phyloP scores from a whole-genome alignment of 139 green algal species.

The Picochlorum sp. region DNA sequence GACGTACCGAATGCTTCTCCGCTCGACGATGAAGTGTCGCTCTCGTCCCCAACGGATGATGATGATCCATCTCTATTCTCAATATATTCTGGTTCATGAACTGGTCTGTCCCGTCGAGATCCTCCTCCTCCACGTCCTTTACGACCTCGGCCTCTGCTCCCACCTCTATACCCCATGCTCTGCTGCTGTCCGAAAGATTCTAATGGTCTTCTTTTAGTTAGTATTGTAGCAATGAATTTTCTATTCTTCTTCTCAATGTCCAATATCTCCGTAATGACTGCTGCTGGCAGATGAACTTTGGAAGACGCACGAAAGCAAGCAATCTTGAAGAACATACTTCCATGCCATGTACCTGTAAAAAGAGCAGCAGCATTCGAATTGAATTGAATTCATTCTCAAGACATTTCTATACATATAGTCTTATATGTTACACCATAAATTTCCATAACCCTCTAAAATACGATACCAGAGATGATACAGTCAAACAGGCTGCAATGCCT shows the following conservation, averaged over 20 bases:
- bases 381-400: too few relatives aligned
- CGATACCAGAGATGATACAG: slow-evolving; percentile 29
- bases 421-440: slow-evolving; percentile 19
- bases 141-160: background rate
- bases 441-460: slow-evolving; percentile 37
- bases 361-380: too few relatives aligned
- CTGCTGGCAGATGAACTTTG: too few relatives aligned
- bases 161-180: background rate
- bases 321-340: too few relatives aligned
- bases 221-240: too few relatives aligned
- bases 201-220: too few relatives aligned
- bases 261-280: background rate
- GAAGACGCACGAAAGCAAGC: too few relatives aligned
- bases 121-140: background rate
- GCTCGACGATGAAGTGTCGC: too few relatives aligned
- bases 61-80: background rate
- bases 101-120: background rate
- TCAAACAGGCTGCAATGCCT: slow-evolving; percentile 54
- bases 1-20: too few relatives aligned
- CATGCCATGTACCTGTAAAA: too few relatives aligned
- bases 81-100: background rate
- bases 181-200: too few relatives aligned
- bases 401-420: background rate
- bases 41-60: background rate
- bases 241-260: too few relatives aligned